Percentiles rank a stretch among this genome's conserved stretches.
Conservation (phyloP, 2,329 filamentous ascomycete species). For the Sporothrix dimorphospora region DNA sequence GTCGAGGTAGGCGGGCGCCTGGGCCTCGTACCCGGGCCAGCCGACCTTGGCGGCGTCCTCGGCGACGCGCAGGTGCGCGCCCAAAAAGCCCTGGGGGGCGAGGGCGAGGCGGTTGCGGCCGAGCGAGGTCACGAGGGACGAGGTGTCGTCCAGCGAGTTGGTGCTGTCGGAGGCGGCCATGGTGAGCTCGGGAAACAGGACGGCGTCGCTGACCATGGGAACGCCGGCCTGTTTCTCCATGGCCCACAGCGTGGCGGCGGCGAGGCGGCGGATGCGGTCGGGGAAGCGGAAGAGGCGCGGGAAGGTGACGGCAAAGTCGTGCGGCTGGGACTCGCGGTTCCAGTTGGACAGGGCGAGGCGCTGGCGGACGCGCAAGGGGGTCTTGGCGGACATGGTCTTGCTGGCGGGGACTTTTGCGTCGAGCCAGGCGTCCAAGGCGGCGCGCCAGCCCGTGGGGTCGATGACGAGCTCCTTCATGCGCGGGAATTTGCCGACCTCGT, state of each 20-base stretch:
- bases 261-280: conserved; percentile 10
- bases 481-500: conserved; percentile 13
- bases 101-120: conserved; percentile 8
- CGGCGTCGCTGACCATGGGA: conserved; percentile 24
- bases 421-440: conserved; percentile 34
- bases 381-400: conserved; percentile 22
- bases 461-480: conserved; percentile 32
- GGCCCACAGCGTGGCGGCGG: conserved; percentile 24
- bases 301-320: conserved; percentile 34
- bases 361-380: conserved; percentile 30
- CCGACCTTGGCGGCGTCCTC: conserved; percentile 41
- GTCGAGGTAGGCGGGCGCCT: conserved; percentile 44
- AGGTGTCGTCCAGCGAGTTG: neutral
- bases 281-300: conserved; percentile 34
- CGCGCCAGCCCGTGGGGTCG: conserved; percentile 34
- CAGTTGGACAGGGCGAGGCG: conserved; percentile 27
- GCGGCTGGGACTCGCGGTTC: conserved; percentile 21
- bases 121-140: conserved; percentile 14
- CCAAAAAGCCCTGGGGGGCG: conserved; percentile 40
- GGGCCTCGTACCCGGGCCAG: conserved; percentile 44
- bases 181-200: conserved; percentile 26
- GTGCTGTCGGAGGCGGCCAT: neutral
- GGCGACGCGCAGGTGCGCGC: conserved; percentile 45
- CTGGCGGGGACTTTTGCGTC: conserved; percentile 1
- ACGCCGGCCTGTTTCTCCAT: conserved; percentile 22